Base-by-base conservation (phyloP, 1,284 basidiomycete species). In the Apiotrichum gamsii region DNA sequence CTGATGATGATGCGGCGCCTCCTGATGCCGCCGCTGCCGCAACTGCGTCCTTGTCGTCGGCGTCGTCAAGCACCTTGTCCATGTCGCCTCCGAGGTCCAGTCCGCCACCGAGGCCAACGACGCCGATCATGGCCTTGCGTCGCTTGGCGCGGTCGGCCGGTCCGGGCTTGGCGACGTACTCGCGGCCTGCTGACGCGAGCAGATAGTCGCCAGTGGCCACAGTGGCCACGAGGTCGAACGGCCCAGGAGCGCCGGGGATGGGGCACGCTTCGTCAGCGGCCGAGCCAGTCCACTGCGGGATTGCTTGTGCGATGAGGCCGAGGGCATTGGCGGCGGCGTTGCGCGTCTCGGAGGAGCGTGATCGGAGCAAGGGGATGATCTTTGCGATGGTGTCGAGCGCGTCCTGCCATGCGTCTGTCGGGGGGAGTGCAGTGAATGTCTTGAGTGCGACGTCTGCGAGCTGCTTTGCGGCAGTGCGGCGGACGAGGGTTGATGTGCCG, bases 391-490 rank as follows among this genome's bases (percentile, higher is more conserved):
- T 64, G 23, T 65, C 67, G 33, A 72, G 55, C 0, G 66, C 63
- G 44, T 70, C 69, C n/a, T 58, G 57, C 72, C 72, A 73, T 11
- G 70, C 70, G 38, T 68, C 69, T 8, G 67, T 63, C 9, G 46
- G 35, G 18, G 56, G 50, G 10, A 61, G 51, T 1, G 59, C 54
- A 5, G 40, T 47, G 49, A 69, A 72, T 8, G 63, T 57, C 47
- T 61, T 70, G 60, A 53, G 49, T 2, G 65, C 64, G 24, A 74
- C 54, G 32, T 71, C 67, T 8, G 69, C 65, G 6, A 74, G 58
- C 46, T 74, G 72, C 36, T 65, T 67, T 13, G 72, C 70, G 2
- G 72, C 72, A 20, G 72, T 74, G 10, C 64, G 61, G 18, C 72
- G 57, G 16, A 74, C 62, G 33, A 65, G 62, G 1, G 59, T 49